Evolutionary conservation across 2,329 filamentous ascomycete species (phyloP).

Genomic region (Fusarium algeriense): DNA sequence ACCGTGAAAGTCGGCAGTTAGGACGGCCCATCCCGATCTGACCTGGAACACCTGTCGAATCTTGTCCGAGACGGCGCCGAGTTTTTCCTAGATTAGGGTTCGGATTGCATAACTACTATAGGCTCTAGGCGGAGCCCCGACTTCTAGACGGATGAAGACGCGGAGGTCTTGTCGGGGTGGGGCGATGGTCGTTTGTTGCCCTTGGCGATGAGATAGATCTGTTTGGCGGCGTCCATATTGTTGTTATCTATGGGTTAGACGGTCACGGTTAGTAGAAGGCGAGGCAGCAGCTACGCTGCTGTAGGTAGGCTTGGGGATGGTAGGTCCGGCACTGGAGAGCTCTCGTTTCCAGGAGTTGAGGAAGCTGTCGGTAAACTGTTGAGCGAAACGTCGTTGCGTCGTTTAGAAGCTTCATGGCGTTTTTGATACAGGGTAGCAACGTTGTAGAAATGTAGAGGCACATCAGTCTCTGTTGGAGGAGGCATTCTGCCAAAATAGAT

Average conservation of each 20-base stretch:
- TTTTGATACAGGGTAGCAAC: too few species aligned
- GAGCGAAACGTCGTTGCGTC: background rate
- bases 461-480: too few species aligned
- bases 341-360: background rate
- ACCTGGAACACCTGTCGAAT: constrained; percentile 11
- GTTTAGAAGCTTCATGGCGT: too few species aligned
- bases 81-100: constrained; percentile 21
- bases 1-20: too few species aligned
- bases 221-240: background rate
- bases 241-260: background rate
- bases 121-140: background rate
- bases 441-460: too few species aligned
- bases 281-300: background rate
- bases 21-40: too few species aligned
- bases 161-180: too few species aligned
- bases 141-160: too few species aligned
- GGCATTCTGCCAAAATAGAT: too few species aligned
- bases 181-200: too few species aligned
- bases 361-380: background rate
- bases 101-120: background rate
- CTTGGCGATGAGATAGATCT: too few species aligned
- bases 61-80: constrained; percentile 16
- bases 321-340: background rate
- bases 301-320: background rate
- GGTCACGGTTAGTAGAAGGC: background rate